Evolutionary conservation across 116 monocot genomes (phyloP).

Genomic region (Iris pallida): DNA sequence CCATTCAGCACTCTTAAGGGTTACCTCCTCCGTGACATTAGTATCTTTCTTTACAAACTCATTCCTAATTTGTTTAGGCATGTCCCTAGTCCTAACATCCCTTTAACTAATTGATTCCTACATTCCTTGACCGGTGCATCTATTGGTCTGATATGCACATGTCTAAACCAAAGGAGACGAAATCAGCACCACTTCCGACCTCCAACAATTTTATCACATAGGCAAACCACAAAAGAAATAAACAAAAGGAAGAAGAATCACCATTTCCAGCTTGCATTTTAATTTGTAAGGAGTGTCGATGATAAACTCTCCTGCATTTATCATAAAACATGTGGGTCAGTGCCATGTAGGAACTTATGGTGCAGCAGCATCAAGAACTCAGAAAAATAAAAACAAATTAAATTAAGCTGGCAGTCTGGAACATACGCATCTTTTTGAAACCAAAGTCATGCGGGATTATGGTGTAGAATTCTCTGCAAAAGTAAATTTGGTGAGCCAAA

Average conservation of each 20-base stretch:
- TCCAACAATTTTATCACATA: no score
- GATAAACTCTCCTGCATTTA: conserved; percentile 65
- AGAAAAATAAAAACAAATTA: background rate
- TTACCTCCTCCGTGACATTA: no score
- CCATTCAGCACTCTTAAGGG: no score
- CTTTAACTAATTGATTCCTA: background rate
- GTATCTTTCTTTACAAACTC: no score
- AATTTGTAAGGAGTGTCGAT: conserved; percentile 86
- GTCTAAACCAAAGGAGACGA: no score
- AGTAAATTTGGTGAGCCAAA: background rate
- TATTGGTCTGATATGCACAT: no score
- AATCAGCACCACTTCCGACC: no score
- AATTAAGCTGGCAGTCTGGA: conserved; percentile 7
- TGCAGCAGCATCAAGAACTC: background rate
- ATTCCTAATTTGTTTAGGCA: no score
- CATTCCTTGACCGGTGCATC: no score
- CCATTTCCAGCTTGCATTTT: conserved; percentile 92
- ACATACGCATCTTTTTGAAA: conserved; percentile 94
- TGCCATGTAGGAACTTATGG: background rate
- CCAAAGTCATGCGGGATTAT: conserved; percentile 97
- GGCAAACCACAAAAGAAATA: no score
- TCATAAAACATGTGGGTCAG: conserved; percentile 8
- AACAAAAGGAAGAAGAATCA: conserved; percentile 20
- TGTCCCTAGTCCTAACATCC: background rate
- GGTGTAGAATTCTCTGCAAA: conserved; percentile 90